Conservation (phyloP, 192 early-diverging fungal species). For the Podila epicladia region DNA sequence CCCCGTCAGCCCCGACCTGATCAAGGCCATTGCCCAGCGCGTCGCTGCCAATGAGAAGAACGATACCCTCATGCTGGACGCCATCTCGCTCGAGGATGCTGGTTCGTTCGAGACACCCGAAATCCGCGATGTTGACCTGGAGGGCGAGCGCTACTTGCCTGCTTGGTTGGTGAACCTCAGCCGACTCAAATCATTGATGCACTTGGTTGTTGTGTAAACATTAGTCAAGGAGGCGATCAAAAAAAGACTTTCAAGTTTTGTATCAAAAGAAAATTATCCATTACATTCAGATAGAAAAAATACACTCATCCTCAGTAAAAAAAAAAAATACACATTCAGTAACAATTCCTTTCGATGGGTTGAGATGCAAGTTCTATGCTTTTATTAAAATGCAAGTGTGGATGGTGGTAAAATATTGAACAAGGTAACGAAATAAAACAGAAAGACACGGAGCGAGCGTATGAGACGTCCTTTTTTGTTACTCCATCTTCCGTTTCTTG, state of each 20-base stretch:
- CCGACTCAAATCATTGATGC: constrained; percentile 50
- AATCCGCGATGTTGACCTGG: constrained; percentile 51
- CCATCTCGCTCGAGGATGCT: constrained; percentile 68
- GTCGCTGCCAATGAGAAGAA: constrained; percentile 89
- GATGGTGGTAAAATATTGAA: neutral
- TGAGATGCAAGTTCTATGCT: no score
- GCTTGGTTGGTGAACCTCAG: constrained; percentile 49
- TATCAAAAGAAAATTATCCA: neutral
- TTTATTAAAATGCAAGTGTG: neutral
- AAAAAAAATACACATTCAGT: no score
- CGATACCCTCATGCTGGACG: constrained; percentile 91
- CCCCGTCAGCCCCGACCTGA: constrained; percentile 83
- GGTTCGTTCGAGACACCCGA: constrained; percentile 67
- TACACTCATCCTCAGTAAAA: no score
- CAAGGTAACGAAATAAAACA: neutral
- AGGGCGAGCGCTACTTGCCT: constrained; percentile 59
- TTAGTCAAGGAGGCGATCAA: neutral
- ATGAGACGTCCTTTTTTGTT: neutral
- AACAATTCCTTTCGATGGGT: no score
- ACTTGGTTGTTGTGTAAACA: constrained; percentile 37
- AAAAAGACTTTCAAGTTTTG: neutral
- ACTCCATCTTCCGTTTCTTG: constrained; percentile 50
- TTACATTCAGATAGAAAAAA: neutral
- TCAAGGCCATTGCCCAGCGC: constrained; percentile 88
- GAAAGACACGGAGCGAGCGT: neutral